Percentiles rank a stretch among this genome's conserved stretches.
phyloP scores from a whole-genome alignment of 768 basidiomycete genomes.

The Rhodotorula sphaerocarpa region DNA sequence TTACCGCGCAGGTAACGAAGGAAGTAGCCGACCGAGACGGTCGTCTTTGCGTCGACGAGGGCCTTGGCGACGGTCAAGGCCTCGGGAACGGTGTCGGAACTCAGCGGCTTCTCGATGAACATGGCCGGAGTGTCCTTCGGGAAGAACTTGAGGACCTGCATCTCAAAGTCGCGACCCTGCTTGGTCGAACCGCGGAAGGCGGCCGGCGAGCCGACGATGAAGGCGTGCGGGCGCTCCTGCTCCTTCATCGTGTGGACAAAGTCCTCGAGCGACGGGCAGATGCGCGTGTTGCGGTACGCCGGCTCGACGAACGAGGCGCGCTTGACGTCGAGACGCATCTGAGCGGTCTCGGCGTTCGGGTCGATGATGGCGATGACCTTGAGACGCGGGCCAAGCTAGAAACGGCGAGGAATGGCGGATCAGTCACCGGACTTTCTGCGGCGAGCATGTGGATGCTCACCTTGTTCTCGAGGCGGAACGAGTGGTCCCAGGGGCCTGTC shows the following conservation, averaged over 20 bases:
- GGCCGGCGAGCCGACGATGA: constrained; percentile 38
- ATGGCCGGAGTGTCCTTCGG: constrained; percentile 35
- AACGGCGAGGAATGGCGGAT: neutral
- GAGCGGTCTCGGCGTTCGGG: constrained; percentile 73
- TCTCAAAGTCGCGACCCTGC: constrained; percentile 37
- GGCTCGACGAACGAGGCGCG: constrained; percentile 85
- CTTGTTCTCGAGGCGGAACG: constrained; percentile 47
- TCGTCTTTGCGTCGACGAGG: constrained; percentile 32
- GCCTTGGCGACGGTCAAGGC: constrained; percentile 24
- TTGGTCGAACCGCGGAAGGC: constrained; percentile 37
- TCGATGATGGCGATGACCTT: constrained; percentile 93
- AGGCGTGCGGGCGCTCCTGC: constrained; percentile 33
- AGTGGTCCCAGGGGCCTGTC: constrained; percentile 43
- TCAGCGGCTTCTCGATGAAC: constrained; percentile 41
- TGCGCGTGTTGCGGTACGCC: constrained; percentile 81
- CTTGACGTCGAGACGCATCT: constrained; percentile 74
- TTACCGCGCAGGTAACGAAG: constrained; percentile 33
- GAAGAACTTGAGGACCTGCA: constrained; percentile 50
- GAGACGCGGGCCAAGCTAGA: constrained; percentile 84
- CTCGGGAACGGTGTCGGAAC: constrained; percentile 32
- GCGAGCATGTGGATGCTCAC: neutral
- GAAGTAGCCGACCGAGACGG: constrained; percentile 38
- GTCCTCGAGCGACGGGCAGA: constrained; percentile 52
- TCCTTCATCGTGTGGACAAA: constrained; percentile 33
- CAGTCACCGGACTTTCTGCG: neutral